A percentile compares a stretch with the other conserved stretches of the same genome.
phyloP scores from a whole-genome alignment of 331 rosid genomes.

The Malus hybrid region DNA sequence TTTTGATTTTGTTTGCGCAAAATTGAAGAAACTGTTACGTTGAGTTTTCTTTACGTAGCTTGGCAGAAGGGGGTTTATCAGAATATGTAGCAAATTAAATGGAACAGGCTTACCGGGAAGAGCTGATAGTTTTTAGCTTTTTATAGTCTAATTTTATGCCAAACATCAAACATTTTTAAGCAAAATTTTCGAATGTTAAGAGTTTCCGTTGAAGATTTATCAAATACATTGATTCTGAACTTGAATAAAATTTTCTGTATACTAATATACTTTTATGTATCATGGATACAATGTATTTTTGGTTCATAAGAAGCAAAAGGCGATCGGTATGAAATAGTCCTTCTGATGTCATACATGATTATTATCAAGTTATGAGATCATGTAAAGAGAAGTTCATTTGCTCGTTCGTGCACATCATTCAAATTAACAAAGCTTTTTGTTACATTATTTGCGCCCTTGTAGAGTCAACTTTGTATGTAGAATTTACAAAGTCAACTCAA shows the following conservation, averaged over 20 bases:
- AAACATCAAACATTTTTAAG: not conserved
- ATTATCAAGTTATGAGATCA: not conserved
- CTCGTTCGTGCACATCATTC: not conserved
- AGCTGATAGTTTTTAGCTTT: not conserved
- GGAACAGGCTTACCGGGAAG: not conserved
- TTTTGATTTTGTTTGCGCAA: not conserved
- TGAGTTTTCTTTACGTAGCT: not conserved
- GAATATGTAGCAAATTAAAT: not conserved
- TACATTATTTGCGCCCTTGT: conserved; percentile 25
- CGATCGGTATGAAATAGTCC: not conserved
- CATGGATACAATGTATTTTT: not conserved
- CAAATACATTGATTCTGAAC: not conserved
- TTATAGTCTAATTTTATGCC: not conserved
- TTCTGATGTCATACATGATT: not conserved
- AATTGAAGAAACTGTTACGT: not conserved
- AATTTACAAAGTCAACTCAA: conserved; percentile 34
- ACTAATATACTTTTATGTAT: not conserved
- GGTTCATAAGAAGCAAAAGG: not conserved
- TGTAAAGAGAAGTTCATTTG: not conserved
- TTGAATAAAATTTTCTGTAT: not conserved
- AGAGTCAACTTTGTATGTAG: conserved; percentile 21
- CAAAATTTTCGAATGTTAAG: not conserved
- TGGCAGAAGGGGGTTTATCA: not conserved
- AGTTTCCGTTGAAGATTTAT: not conserved
- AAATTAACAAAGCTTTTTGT: conserved; percentile 10